Percentiles rank a stretch among this genome's conserved stretches.
Conservation (phyloP, 2,329 filamentous ascomycete species). For the Ophiosphaerella narmari region DNA sequence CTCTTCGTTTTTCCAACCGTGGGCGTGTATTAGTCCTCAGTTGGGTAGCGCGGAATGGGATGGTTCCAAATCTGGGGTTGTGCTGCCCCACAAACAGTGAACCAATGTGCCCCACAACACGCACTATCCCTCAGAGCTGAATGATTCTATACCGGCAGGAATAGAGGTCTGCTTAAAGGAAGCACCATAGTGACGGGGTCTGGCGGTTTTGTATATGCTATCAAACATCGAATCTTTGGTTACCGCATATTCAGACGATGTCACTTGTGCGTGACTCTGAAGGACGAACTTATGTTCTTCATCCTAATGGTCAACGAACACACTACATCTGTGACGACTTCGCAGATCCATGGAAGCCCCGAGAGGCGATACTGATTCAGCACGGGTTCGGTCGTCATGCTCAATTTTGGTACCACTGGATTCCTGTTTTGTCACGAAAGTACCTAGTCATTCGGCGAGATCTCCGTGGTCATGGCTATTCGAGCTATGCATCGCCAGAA, state of each 20-base stretch:
- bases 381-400: slow-evolving; percentile 45
- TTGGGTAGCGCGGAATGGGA: no score
- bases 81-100: slow-evolving; percentile 10
- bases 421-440: slow-evolving; percentile 34
- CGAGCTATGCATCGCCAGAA: slow-evolving; percentile 23
- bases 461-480: slow-evolving; percentile 41
- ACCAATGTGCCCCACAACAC: slow-evolving; percentile 9
- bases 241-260: slow-evolving; percentile 11
- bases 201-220: no score
- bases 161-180: no score
- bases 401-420: slow-evolving; percentile 46
- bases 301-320: slow-evolving; percentile 36
- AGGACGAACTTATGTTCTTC: slow-evolving; percentile 33
- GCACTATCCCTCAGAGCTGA: background rate
- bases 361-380: slow-evolving; percentile 44
- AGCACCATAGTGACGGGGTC: no score
- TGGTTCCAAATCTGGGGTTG: background rate
- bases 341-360: slow-evolving; percentile 38
- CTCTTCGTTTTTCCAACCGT: background rate
- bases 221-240: no score
- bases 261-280: slow-evolving; percentile 22
- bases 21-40: background rate
- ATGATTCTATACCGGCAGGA: background rate
- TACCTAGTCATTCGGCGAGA: slow-evolving; percentile 43
- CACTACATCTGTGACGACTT: slow-evolving; percentile 37